phyloP scores from a whole-genome alignment of 345 rosid species.

The Acer saccharum region DNA sequence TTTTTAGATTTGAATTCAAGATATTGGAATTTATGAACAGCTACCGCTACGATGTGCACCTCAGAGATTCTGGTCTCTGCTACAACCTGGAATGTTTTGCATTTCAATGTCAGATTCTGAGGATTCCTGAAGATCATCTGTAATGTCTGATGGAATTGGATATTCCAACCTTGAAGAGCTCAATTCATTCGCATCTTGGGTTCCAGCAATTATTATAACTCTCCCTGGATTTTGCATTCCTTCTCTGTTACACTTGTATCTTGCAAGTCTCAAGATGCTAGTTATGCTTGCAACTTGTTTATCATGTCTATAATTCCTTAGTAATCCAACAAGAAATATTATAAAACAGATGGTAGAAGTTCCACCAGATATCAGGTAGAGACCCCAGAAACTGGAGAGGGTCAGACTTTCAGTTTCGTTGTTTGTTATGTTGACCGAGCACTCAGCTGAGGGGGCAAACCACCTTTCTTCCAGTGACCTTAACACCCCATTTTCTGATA shows the following conservation, averaged over 20 bases:
- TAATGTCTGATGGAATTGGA: slow-evolving; percentile 1
- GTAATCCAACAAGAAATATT: slow-evolving; percentile 18
- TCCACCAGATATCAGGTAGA: slow-evolving; percentile 31
- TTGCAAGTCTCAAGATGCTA: slow-evolving; percentile 23
- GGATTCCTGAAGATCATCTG: not conserved
- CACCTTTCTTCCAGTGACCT: slow-evolving; percentile 24
- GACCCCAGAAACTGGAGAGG: slow-evolving; percentile 43
- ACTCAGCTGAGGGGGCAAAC: slow-evolving; percentile 24
- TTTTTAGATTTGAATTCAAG: not conserved
- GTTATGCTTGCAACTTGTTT: not conserved
- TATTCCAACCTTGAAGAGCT: slow-evolving; percentile 18
- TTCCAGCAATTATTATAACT: slow-evolving; percentile 4
- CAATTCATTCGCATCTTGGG: slow-evolving; percentile 11
- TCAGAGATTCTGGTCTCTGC: not conserved
- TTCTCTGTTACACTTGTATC: slow-evolving; percentile 9
- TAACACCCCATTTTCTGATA: slow-evolving; percentile 40
- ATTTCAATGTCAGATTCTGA: slow-evolving; percentile 15
- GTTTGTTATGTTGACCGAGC: slow-evolving; percentile 16
- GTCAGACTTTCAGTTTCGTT: slow-evolving; percentile 31
- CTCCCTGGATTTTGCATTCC: slow-evolving; percentile 12
- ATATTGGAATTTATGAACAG: not conserved
- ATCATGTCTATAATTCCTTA: slow-evolving; percentile 5
- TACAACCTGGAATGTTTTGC: not conserved
- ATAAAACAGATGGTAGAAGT: slow-evolving; percentile 44
- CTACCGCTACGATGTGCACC: too few relatives aligned